A percentile compares a stretch with the other conserved stretches of the same genome.
These are phyloP conservation scores for Phascolomyces articulosus DNA, from an alignment of 371 early-diverging fungal genomes.

Conservation along the genomic window DNA sequence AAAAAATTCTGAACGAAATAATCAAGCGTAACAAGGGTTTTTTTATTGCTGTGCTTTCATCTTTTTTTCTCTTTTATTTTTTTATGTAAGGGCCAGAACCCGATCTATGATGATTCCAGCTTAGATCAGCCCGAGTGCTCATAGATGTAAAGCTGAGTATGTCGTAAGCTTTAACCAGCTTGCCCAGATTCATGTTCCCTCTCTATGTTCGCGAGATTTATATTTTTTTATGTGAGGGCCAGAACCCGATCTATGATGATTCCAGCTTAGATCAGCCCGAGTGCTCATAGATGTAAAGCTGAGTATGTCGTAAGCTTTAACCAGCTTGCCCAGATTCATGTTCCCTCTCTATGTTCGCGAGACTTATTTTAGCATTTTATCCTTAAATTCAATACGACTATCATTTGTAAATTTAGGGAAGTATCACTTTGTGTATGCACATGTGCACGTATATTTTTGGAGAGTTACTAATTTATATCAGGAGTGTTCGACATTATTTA, in stretches of 20 bases:
- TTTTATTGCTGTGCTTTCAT: too few relatives aligned
- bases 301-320: background rate
- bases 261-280: background rate
- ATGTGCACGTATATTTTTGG: background rate
- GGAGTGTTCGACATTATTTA: background rate
- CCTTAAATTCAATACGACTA: background rate
- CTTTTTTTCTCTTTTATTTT: too few relatives aligned
- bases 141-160: background rate
- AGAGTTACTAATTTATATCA: background rate
- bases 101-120: background rate
- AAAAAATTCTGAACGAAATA: too few relatives aligned
- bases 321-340: background rate
- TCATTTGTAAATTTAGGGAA: background rate
- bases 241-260: background rate
- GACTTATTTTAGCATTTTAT: background rate
- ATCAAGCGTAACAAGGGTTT: too few relatives aligned
- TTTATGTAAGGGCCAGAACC: background rate
- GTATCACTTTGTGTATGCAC: background rate
- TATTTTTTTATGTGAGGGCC: background rate
- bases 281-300: conserved; percentile 1
- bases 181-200: background rate
- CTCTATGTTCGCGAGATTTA: background rate
- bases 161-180: background rate
- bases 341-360: background rate
- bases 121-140: conserved; percentile 1